phyloP scores from a whole-genome alignment of 768 basidiomycete genomes.

The Arthromyces matolae region DNA sequence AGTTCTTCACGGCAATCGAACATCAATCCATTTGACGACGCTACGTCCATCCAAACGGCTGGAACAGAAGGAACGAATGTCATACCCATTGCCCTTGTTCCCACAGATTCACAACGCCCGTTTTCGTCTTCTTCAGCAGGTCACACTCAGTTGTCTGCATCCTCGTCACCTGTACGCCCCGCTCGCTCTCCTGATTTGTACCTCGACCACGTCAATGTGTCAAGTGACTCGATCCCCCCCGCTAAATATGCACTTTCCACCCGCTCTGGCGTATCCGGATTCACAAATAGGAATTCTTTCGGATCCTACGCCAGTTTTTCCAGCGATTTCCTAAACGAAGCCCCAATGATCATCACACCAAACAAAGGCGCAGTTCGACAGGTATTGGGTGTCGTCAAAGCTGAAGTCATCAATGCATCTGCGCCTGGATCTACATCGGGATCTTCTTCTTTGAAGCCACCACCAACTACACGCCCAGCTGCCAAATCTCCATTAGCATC shows the following conservation, averaged over 20 bases:
- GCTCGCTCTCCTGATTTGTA: conserved; percentile 57
- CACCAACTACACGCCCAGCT: conserved; percentile 40
- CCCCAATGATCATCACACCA: conserved; percentile 78
- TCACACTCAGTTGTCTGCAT: conserved; percentile 27
- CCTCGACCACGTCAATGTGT: conserved; percentile 59
- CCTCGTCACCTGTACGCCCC: conserved; percentile 51
- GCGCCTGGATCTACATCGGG: conserved; percentile 43
- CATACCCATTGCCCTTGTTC: conserved; percentile 80
- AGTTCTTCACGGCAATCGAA: conserved; percentile 29
- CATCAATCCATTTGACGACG: conserved; percentile 74
- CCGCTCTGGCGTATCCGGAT: conserved; percentile 49
- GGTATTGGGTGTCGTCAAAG: conserved; percentile 73
- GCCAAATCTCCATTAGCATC: conserved; percentile 66
- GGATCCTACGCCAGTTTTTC: conserved; percentile 73
- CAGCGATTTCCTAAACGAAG: conserved; percentile 77
- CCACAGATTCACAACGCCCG: conserved; percentile 46
- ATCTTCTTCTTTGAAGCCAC: conserved; percentile 38
- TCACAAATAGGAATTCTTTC: conserved; percentile 61
- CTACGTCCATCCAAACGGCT: conserved; percentile 79
- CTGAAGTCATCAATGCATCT: conserved; percentile 69
- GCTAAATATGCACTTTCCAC: conserved; percentile 43
- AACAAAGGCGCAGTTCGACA: conserved; percentile 61
- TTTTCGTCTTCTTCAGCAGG: conserved; percentile 26
- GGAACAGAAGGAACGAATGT: conserved; percentile 79
- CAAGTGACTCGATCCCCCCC: conserved; percentile 45